Evolutionary conservation across 495 filamentous ascomycete genomes (phyloP).

Genomic region (Daldinia vernicosa): DNA sequence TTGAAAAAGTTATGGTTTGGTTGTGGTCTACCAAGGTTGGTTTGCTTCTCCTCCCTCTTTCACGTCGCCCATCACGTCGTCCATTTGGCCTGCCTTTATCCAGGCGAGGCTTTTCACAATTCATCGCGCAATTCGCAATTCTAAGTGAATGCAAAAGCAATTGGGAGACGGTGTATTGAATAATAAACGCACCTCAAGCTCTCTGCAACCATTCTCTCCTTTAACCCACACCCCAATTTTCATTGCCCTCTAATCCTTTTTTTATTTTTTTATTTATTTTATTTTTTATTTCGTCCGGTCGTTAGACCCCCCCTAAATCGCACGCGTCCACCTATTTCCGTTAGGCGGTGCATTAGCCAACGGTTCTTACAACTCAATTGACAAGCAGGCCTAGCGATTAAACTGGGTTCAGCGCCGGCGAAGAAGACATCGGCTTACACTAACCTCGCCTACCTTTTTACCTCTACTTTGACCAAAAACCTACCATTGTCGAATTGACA

Average conservation of each 20-base stretch:
- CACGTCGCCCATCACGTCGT: constrained; percentile 30
- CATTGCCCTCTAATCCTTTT: constrained; percentile 5
- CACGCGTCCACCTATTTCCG: constrained; percentile 29
- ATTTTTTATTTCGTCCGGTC: background rate
- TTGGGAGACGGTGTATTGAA: constrained; percentile 28
- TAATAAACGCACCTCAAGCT: constrained; percentile 27
- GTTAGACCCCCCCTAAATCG: constrained; percentile 15
- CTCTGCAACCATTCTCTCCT: background rate
- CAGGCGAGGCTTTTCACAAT: constrained; percentile 28
- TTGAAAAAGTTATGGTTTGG: constrained; percentile 18
- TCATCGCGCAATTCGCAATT: constrained; percentile 15
- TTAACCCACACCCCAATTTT: background rate
- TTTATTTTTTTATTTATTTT: background rate
- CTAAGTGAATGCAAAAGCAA: constrained; percentile 5
- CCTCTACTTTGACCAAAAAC: constrained; percentile 24
- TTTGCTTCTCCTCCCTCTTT: constrained; percentile 27
- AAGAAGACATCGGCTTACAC: constrained; percentile 19
- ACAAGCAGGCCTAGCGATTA: constrained; percentile 16
- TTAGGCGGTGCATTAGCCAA: constrained; percentile 33
- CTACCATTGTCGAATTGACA: constrained; percentile 31
- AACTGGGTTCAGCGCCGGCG: constrained; percentile 28
- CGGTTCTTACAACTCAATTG: constrained; percentile 30
- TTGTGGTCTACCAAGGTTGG: background rate
- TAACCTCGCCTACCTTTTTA: constrained; percentile 8
- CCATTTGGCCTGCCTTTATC: constrained; percentile 30